Percentiles rank a stretch among this genome's conserved stretches.
phyloP scores from a whole-genome alignment of 2,329 filamentous ascomycete genomes.

The Sporothrix inflata region DNA sequence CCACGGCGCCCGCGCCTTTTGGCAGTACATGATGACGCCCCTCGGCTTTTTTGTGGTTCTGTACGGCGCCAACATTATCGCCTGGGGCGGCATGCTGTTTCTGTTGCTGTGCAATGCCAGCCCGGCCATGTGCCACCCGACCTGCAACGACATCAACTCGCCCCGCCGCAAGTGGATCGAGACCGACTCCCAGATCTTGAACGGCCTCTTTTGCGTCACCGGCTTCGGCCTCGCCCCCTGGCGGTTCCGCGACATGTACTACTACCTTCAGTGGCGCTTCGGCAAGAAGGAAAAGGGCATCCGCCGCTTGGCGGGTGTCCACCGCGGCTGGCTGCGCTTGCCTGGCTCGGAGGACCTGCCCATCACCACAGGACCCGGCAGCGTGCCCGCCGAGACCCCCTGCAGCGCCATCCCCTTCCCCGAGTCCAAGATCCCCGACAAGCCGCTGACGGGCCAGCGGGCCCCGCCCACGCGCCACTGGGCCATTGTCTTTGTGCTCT shows the following conservation, averaged over 20 bases:
- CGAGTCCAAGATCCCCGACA: slow-evolving; percentile 61
- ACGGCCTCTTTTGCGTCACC: slow-evolving; percentile 83
- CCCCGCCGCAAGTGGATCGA: slow-evolving; percentile 85
- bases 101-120: slow-evolving; percentile 76
- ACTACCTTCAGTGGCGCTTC: slow-evolving; percentile 67
- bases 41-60: slow-evolving; percentile 76
- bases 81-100: slow-evolving; percentile 92
- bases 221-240: slow-evolving; percentile 83
- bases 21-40: slow-evolving; percentile 74
- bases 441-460: slow-evolving; percentile 71
- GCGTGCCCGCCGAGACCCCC: slow-evolving; percentile 47
- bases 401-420: slow-evolving; percentile 65
- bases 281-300: slow-evolving; percentile 58
- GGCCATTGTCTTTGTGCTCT: slow-evolving; percentile 80
- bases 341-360: slow-evolving; percentile 65
- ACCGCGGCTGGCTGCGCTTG: slow-evolving; percentile 76
- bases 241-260: slow-evolving; percentile 81
- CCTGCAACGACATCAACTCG: slow-evolving; percentile 73
- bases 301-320: slow-evolving; percentile 71
- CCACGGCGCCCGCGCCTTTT: slow-evolving; percentile 64
- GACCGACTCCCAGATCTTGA: slow-evolving; percentile 80
- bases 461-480: slow-evolving; percentile 69
- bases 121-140: slow-evolving; percentile 71
- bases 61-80: slow-evolving; percentile 81
- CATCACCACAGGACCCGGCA: slow-evolving; percentile 55